These are phyloP conservation scores for Clohesyomyces aquaticus DNA, from an alignment of 495 filamentous ascomycete species.

Conservation along the genomic window DNA sequence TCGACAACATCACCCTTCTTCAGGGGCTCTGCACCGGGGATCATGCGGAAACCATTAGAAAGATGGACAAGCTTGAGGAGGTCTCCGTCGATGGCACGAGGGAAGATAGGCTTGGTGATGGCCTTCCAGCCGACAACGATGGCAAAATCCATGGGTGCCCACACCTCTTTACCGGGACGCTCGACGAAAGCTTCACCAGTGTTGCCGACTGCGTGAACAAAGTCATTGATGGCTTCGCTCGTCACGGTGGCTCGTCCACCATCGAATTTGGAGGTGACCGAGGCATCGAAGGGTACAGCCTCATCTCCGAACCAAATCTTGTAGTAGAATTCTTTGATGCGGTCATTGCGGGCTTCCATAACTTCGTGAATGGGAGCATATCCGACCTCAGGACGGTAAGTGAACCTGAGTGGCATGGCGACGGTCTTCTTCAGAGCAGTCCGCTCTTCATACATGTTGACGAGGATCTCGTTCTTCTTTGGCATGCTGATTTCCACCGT, in stretches of 20 bases:
- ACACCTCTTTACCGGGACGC: conserved; percentile 90
- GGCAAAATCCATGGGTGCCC: conserved; percentile 98
- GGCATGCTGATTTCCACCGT: conserved; percentile 82
- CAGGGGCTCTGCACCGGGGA: conserved; percentile 90
- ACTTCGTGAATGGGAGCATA: conserved; percentile 95
- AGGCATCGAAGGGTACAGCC: conserved; percentile 76
- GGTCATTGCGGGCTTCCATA: conserved; percentile 91
- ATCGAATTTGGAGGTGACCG: conserved; percentile 83
- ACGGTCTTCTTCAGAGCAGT: conserved; percentile 79
- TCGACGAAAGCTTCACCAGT: conserved; percentile 99
- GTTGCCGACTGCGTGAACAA: conserved; percentile 97
- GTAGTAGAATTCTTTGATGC: conserved; percentile 98
- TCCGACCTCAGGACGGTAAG: conserved; percentile 88
- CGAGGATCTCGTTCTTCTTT: conserved; percentile 74
- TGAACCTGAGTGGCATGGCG: conserved; percentile 80
- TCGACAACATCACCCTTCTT: conserved; percentile 92
- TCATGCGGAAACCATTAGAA: conserved; percentile 97
- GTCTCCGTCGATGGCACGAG: conserved; percentile 90
- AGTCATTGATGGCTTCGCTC: conserved; percentile 91
- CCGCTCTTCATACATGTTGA: conserved; percentile 87
- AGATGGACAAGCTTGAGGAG: conserved; percentile 92
- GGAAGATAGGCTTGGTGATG: conserved; percentile 98
- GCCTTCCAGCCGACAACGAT: conserved; percentile 99
- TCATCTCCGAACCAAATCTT: conserved; percentile 93
- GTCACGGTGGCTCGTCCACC: conserved; percentile 86